phyloP scores from a whole-genome alignment of 495 filamentous ascomycete species.

The Sabuloglossum arenarium region DNA sequence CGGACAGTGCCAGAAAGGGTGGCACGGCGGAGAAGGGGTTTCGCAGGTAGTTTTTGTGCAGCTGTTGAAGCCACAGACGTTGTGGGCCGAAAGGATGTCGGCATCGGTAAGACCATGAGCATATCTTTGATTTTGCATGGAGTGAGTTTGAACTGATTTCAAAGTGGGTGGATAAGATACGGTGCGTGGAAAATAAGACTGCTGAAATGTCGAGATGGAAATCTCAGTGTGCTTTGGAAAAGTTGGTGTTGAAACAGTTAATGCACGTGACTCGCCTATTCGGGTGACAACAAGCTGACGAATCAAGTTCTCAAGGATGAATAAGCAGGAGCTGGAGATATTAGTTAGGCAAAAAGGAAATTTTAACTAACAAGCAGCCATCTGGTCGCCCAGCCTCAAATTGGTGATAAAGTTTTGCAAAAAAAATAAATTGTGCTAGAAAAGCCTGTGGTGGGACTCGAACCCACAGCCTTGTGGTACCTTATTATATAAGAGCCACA shows the following conservation, averaged over 20 bases:
- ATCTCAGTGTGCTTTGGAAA: not conserved
- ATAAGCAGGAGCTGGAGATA: too few species aligned
- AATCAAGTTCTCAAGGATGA: too few species aligned
- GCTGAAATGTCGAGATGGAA: not conserved
- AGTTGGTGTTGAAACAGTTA: not conserved
- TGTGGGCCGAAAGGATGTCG: not conserved
- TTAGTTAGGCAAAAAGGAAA: too few species aligned
- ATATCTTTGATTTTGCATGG: not conserved
- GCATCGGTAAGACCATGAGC: not conserved
- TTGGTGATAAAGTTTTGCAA: too few species aligned
- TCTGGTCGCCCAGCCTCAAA: too few species aligned
- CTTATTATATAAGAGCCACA: not conserved
- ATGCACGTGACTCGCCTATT: not conserved
- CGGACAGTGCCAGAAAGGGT: slow-evolving; percentile 6
- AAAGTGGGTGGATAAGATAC: not conserved
- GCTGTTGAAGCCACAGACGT: not conserved
- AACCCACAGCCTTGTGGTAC: not conserved
- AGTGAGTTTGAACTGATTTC: not conserved
- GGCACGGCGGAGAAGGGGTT: not conserved
- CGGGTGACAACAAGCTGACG: too few species aligned
- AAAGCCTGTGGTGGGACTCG: not conserved
- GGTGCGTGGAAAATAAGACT: not conserved
- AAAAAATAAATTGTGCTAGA: not conserved
- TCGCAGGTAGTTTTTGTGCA: not conserved
- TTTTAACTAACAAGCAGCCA: too few species aligned